A percentile compares a stretch with the other conserved stretches of the same genome.
These are phyloP conservation scores for Penstemon barbatus DNA, from an alignment of 257 asterid species.

Conservation along the genomic window DNA sequence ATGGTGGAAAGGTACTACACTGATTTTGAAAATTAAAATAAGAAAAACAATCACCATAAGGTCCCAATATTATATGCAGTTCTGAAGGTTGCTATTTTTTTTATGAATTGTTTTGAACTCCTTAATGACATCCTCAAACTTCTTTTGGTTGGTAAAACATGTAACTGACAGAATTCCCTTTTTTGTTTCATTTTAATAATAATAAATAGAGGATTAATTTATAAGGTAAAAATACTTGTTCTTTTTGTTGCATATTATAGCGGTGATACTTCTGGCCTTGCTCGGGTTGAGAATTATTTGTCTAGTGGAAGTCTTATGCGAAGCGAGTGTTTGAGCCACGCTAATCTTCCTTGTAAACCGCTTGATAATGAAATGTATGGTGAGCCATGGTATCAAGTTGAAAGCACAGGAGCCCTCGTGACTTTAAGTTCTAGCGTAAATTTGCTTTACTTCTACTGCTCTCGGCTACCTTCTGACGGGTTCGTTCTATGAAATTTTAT, in stretches of 20 bases:
- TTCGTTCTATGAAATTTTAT: constrained; percentile 29
- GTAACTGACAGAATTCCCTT: neutral
- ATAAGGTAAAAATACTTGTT: neutral
- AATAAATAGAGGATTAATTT: neutral
- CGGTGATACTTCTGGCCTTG: constrained; percentile 46
- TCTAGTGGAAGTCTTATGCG: constrained; percentile 70
- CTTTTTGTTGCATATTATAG: constrained; percentile 35
- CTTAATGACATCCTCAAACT: neutral
- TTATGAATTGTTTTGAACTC: neutral
- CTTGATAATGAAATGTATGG: constrained; percentile 37
- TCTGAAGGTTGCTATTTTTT: neutral
- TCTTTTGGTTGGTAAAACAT: neutral
- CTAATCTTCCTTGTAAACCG: constrained; percentile 64
- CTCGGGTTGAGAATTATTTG: constrained; percentile 50
- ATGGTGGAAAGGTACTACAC: constrained; percentile 62
- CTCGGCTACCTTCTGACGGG: constrained; percentile 86
- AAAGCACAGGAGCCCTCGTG: constrained; percentile 60
- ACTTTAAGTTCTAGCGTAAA: constrained; percentile 65
- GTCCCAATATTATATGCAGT: neutral
- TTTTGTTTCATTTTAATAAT: constrained; percentile 8
- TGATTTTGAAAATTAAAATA: neutral
- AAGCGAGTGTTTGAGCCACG: constrained; percentile 57
- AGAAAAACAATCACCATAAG: neutral
- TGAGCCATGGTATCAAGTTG: constrained; percentile 59
- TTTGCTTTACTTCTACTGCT: constrained; percentile 69